A percentile compares a stretch with the other conserved stretches of the same genome.
These are phyloP conservation scores for Limonium bicolor DNA, from an alignment of 148 eudicot species.

Conservation along the genomic window DNA sequence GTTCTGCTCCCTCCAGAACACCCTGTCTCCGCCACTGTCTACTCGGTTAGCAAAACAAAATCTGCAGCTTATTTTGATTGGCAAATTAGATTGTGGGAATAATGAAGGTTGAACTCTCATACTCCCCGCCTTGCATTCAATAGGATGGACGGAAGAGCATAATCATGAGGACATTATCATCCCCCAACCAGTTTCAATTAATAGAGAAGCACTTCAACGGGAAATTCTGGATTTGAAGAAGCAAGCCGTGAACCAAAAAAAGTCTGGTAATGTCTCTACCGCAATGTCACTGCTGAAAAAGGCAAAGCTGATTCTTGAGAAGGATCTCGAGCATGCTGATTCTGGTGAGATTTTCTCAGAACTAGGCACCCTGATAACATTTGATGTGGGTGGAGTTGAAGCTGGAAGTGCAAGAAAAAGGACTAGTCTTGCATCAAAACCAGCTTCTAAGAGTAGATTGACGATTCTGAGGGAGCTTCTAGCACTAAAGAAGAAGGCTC, in stretches of 20 bases:
- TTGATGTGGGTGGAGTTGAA: constrained; percentile 3
- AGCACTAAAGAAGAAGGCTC: constrained; percentile 69
- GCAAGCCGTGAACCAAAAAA: constrained; percentile 61
- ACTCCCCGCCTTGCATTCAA: constrained; percentile 61
- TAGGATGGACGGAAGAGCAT: constrained; percentile 78
- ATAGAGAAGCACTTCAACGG: constrained; percentile 17
- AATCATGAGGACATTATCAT: constrained; percentile 8
- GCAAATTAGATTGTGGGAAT: constrained; percentile 59
- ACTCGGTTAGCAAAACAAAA: too few relatives aligned
- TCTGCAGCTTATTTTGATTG: constrained; percentile 28
- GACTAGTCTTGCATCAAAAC: constrained; percentile 13
- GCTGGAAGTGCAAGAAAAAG: constrained; percentile 5
- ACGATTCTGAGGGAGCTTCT: constrained; percentile 77
- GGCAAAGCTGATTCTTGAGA: constrained; percentile 73
- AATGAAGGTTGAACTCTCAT: too few relatives aligned
- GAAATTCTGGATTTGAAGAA: constrained; percentile 56
- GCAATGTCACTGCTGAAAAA: constrained; percentile 54
- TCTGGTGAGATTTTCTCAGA: constrained; percentile 9
- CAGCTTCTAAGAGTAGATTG: constrained; percentile 45
- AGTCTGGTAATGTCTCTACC: constrained; percentile 49
- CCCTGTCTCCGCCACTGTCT: too few relatives aligned
- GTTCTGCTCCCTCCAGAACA: too few relatives aligned
- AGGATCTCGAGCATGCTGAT: constrained; percentile 28
- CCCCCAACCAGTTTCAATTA: constrained; percentile 11
- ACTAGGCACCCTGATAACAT: too few relatives aligned